Percentiles rank a stretch among this genome's conserved stretches.
Conservation (phyloP, 805 yeast genomes). For the Debaryomyces hansenii region DNA sequence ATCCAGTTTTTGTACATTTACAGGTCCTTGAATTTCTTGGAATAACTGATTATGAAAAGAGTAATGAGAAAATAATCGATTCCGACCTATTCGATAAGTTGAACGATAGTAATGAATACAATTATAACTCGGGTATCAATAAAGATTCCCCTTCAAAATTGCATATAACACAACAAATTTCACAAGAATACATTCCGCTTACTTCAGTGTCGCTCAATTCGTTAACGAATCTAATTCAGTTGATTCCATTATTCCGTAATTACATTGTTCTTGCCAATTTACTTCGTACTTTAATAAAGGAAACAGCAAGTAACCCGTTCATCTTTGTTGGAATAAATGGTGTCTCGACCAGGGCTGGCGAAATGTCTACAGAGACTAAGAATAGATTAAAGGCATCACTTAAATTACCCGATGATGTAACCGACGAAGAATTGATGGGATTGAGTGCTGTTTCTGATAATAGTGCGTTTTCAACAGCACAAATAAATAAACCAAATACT, state of each 20-base stretch:
- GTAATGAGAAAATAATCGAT: neutral
- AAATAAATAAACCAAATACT: slow-evolving; percentile 12
- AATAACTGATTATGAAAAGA: slow-evolving; percentile 7
- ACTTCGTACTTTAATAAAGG: slow-evolving; percentile 4
- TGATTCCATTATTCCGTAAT: slow-evolving; percentile 33
- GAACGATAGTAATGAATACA: slow-evolving; percentile 10
- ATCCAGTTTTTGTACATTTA: slow-evolving; percentile 26
- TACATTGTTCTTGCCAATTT: slow-evolving; percentile 27
- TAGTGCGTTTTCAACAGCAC: slow-evolving; percentile 13
- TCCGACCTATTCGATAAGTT: slow-evolving; percentile 6
- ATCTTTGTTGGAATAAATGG: neutral
- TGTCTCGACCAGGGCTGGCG: slow-evolving; percentile 5
- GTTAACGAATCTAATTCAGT: slow-evolving; percentile 21
- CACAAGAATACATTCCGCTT: slow-evolving; percentile 19
- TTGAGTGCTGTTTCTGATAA: slow-evolving; percentile 30
- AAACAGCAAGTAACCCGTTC: neutral
- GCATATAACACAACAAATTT: slow-evolving; percentile 1
- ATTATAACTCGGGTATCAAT: neutral
- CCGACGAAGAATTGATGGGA: slow-evolving; percentile 39
- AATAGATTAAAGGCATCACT: slow-evolving; percentile 34
- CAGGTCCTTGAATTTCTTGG: slow-evolving; percentile 33
- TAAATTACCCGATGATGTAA: slow-evolving; percentile 34
- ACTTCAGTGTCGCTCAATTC: slow-evolving; percentile 20
- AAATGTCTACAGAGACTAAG: slow-evolving; percentile 21
- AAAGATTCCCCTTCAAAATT: slow-evolving; percentile 1